A percentile compares a stretch with the other conserved stretches of the same genome.
These are phyloP conservation scores for Immersiella caudata DNA, from an alignment of 495 filamentous ascomycete genomes.

Conservation along the genomic window DNA sequence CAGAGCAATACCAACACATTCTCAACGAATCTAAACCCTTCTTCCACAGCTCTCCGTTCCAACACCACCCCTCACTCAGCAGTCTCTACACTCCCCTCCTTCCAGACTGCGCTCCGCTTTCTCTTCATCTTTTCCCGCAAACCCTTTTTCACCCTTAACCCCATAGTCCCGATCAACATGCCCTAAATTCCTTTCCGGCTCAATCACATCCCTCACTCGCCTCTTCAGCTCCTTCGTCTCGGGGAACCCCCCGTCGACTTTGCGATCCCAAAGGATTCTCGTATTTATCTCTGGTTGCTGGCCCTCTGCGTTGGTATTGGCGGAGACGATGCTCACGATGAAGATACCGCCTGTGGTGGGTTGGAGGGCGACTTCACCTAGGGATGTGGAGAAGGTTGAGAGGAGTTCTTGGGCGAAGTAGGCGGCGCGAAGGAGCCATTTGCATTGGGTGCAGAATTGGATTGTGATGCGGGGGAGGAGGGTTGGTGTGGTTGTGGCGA, in stretches of 20 bases:
- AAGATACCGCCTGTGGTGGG: conserved; percentile 87
- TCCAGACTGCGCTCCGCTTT: neutral
- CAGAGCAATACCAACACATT: neutral
- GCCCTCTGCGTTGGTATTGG: conserved; percentile 29
- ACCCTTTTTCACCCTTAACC: neutral
- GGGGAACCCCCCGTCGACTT: conserved; percentile 86
- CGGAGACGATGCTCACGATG: conserved; percentile 47
- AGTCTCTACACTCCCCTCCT: conserved; percentile 50
- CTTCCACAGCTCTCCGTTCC: neutral
- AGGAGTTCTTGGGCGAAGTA: conserved; percentile 96
- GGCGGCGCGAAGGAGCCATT: conserved; percentile 88
- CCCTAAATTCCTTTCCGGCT: conserved; percentile 75
- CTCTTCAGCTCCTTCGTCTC: conserved; percentile 91
- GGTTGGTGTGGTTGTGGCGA: conserved; percentile 1
- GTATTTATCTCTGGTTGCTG: conserved; percentile 24
- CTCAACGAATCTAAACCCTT: no score
- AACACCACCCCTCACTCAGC: conserved; percentile 33
- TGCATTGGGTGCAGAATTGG: conserved; percentile 81
- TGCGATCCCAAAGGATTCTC: conserved; percentile 81
- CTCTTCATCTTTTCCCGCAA: neutral
- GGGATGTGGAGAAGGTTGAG: conserved; percentile 83
- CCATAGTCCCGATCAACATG: conserved; percentile 68
- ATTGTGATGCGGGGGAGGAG: conserved; percentile 64
- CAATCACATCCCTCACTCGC: conserved; percentile 79
- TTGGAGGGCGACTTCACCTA: conserved; percentile 90